These are phyloP conservation scores for Torulaspora indica DNA, from an alignment of 805 yeast species.

Conservation along the genomic window DNA sequence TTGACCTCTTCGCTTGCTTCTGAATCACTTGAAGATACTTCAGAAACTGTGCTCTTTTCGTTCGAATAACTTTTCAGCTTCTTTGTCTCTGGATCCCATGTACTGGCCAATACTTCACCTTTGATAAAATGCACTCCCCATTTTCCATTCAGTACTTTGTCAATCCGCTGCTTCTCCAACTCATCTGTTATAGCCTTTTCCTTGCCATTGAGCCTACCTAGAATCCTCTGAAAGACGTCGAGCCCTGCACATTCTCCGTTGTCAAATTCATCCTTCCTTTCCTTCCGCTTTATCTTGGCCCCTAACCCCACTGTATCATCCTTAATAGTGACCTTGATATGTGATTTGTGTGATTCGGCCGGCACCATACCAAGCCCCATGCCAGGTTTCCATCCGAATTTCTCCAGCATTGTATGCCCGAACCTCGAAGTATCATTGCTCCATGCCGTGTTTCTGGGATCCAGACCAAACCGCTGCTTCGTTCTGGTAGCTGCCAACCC, in stretches of 20 bases:
- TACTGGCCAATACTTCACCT: constrained; percentile 78
- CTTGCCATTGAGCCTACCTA: constrained; percentile 86
- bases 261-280: constrained; percentile 62
- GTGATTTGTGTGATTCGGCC: constrained; percentile 56
- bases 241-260: constrained; percentile 84
- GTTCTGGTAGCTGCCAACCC: constrained; percentile 77
- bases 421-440: constrained; percentile 77
- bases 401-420: constrained; percentile 80
- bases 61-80: constrained; percentile 32
- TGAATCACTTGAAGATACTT: constrained; percentile 12
- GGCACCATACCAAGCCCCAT: constrained; percentile 66
- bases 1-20: constrained; percentile 23
- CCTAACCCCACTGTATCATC: constrained; percentile 86
- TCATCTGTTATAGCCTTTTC: constrained; percentile 62
- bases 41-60: constrained; percentile 27
- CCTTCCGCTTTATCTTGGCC: constrained; percentile 60
- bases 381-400: constrained; percentile 91
- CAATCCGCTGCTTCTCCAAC: constrained; percentile 62
- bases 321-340: constrained; percentile 76
- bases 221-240: constrained; percentile 85
- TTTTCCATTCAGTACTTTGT: constrained; percentile 71
- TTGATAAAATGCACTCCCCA: constrained; percentile 85
- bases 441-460: constrained; percentile 94
- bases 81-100: constrained; percentile 66
- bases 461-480: constrained; percentile 82